These are phyloP conservation scores for Geranium brycei DNA, from an alignment of 345 rosid species.

Conservation along the genomic window DNA sequence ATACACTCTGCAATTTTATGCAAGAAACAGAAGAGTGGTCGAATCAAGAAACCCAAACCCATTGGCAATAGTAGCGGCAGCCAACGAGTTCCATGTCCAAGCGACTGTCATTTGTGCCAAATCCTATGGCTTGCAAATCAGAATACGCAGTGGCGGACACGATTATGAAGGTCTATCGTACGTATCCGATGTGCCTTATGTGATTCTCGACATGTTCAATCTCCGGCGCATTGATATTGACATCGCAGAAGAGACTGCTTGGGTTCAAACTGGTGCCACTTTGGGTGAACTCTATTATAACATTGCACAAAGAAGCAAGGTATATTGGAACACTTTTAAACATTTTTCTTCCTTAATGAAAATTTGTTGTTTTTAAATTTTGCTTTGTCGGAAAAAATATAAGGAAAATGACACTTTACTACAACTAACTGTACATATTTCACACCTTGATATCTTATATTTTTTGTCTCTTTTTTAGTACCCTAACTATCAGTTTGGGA, in stretches of 20 bases:
- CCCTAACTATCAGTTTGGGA: no score
- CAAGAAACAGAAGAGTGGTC: slow-evolving; percentile 14
- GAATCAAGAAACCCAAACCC: slow-evolving; percentile 20
- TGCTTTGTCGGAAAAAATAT: no score
- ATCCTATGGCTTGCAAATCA: slow-evolving; percentile 7
- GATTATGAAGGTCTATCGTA: slow-evolving; percentile 30
- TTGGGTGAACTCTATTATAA: slow-evolving; percentile 26
- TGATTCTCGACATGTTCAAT: slow-evolving; percentile 21
- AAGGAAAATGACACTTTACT: no score
- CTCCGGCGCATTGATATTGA: slow-evolving; percentile 14
- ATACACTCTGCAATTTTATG: slow-evolving; percentile 10
- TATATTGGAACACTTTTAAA: no score
- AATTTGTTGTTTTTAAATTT: no score
- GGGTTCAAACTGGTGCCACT: slow-evolving; percentile 27
- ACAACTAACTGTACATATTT: no score
- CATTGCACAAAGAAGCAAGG: slow-evolving; percentile 14
- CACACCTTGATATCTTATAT: no score
- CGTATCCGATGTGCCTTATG: slow-evolving; percentile 12
- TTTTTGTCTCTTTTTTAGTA: no score
- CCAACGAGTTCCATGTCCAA: slow-evolving; percentile 19
- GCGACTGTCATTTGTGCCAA: slow-evolving; percentile 15
- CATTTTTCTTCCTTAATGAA: no score
- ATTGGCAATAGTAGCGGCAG: slow-evolving; percentile 12
- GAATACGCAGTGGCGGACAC: slow-evolving; percentile 30
- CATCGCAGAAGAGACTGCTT: slow-evolving; percentile 12